A percentile compares a stretch with the other conserved stretches of the same genome.
Conservation (phyloP, 495 filamentous ascomycete species). For the Wilcoxina mikolae region DNA sequence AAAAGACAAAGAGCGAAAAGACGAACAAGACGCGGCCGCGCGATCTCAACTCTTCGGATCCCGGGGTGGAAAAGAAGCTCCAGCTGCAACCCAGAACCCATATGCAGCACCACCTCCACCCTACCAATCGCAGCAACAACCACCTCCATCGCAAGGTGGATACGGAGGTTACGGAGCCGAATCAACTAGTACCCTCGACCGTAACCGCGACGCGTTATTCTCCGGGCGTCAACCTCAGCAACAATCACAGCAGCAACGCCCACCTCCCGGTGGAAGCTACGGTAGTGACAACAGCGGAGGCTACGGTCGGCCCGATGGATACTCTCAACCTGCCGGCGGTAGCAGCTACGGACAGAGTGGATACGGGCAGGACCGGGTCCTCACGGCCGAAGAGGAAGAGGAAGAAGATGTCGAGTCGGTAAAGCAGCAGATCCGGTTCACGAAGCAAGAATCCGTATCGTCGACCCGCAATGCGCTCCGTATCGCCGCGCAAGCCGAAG, state of each 20-base stretch:
- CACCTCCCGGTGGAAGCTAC: neutral
- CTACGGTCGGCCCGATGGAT: neutral
- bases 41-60: neutral
- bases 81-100: neutral
- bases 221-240: neutral
- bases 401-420: slow-evolving; percentile 52
- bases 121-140: neutral
- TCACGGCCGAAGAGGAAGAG: slow-evolving; percentile 60
- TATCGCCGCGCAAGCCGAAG: slow-evolving; percentile 51
- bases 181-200: neutral
- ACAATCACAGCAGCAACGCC: neutral
- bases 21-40: neutral
- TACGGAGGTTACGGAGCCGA: neutral
- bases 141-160: neutral
- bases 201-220: neutral
- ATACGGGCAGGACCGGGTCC: slow-evolving; percentile 51
- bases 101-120: neutral
- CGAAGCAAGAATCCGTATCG: slow-evolving; percentile 60
- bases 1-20: neutral
- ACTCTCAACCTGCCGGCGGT: slow-evolving; percentile 18
- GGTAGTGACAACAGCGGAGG: neutral
- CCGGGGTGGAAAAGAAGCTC: neutral
- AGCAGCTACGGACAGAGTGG: slow-evolving; percentile 34
- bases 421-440: slow-evolving; percentile 58
- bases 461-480: slow-evolving; percentile 55